Evolutionary conservation across 2,329 filamentous ascomycete species (phyloP), one percentile per base, ranked within the genome.

Genomic region (Pyrenophora teres): DNA sequence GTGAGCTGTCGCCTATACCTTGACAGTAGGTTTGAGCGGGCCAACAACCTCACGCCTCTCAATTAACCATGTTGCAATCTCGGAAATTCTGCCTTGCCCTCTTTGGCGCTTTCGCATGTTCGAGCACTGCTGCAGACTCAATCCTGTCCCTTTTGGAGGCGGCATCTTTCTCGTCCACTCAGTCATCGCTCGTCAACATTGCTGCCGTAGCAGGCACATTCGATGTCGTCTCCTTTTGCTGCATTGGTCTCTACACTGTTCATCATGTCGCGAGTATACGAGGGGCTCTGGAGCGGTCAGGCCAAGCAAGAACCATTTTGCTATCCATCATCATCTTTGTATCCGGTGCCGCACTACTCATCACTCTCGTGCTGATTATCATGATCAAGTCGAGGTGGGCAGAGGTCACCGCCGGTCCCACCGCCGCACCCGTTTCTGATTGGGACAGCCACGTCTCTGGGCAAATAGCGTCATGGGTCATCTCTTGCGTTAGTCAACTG

Each of bases 141-240:
- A 57, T 72, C 25, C 57, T 75, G 33, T 62, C 69, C 10, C 65
- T 75, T n/a, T 52, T 76, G 16, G 68, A 75, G 37, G 65, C 73
- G 3, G 56, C 62, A 7, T 68, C 71, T n/a, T 54, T 74, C 36
- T 68, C 64, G 16, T 46, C 46, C 25, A 52, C 65, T 30, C 49
- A 64, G 6, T 46, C 56, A 21, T 63, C 65, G 13, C 59, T 72
- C 10, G 57, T 59, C 43, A 57, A 59, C 25, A 54, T 73, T 43
- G 64, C 68, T 12, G 61, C 70, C 40, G 56, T 66, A 30, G 68
- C 74, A 30, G 66, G 68, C 46, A 60, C 66, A 8, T 59, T 74
- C 33, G 62, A 73, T 50, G 45, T 66, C 32, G 43, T 69, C 25
- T 65, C 67, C 15, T 46, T 74, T 4, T 65, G 61, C 36, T 66